A percentile compares a stretch with the other conserved stretches of the same genome.
phyloP scores from a whole-genome alignment of 208 protist species.

The Crithidia bombi region DNA sequence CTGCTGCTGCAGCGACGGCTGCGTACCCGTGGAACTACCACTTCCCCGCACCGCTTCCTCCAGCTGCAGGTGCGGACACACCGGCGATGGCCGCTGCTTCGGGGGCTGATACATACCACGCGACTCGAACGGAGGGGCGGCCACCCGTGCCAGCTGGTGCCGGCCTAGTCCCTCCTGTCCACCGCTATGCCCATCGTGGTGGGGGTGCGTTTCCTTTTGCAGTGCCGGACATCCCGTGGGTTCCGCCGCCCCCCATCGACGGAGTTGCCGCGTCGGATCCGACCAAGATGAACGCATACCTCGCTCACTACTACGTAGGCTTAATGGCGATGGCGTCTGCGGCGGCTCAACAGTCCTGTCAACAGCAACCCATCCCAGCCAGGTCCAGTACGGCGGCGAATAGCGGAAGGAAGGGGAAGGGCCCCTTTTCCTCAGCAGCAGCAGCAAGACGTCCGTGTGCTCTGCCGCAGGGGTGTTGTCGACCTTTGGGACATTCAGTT shows the following conservation, averaged over 20 bases:
- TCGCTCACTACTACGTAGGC: conserved; percentile 28
- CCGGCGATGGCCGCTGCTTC: too few species aligned
- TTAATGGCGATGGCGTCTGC: not conserved
- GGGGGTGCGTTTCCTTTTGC: conserved; percentile 1
- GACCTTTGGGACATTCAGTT: too few species aligned
- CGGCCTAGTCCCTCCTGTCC: not conserved
- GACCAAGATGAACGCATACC: conserved; percentile 6
- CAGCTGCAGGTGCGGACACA: not conserved
- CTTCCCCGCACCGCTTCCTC: not conserved
- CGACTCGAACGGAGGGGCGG: too few species aligned
- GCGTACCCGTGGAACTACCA: conserved; percentile 1
- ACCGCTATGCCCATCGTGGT: not conserved
- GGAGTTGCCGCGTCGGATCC: not conserved
- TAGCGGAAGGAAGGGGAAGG: not conserved
- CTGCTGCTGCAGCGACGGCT: not conserved
- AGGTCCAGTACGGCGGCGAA: not conserved
- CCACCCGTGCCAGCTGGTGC: too few species aligned
- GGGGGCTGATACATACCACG: too few species aligned
- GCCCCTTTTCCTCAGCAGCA: too few species aligned
- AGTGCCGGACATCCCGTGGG: conserved; percentile 33
- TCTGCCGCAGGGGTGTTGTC: too few species aligned
- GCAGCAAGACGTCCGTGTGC: too few species aligned
- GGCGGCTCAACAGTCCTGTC: not conserved
- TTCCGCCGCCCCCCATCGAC: conserved; percentile 39
- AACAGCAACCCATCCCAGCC: too few species aligned